phyloP scores from a whole-genome alignment of 495 filamentous ascomycete species.

The Letharia columbiana region DNA sequence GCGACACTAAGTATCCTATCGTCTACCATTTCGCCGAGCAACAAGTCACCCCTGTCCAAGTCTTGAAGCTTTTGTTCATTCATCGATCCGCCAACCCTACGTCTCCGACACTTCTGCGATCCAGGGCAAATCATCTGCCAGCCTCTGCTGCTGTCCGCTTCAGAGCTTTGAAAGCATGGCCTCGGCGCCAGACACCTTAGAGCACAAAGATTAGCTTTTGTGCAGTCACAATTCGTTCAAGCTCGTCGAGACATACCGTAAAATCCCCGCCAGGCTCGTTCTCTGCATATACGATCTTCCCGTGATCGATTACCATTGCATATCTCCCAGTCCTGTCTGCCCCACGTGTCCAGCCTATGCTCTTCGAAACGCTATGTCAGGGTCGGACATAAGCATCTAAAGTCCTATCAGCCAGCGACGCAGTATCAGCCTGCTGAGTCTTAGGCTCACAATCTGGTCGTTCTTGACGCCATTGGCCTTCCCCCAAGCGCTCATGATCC shows the following conservation, averaged over 20 bases:
- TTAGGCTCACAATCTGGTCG: constrained; percentile 63
- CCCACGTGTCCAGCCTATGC: constrained; percentile 70
- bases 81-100: not conserved
- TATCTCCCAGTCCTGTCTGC: constrained; percentile 70
- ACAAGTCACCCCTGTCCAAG: not conserved
- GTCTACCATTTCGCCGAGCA: not conserved
- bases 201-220: constrained; percentile 14
- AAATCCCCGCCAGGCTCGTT: constrained; percentile 63
- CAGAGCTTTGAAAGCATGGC: constrained; percentile 60
- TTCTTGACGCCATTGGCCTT: constrained; percentile 82
- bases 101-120: not conserved
- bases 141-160: not conserved
- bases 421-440: not conserved
- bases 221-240: not conserved
- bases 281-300: constrained; percentile 81
- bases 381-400: constrained; percentile 80
- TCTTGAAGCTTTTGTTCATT: not conserved
- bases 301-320: constrained; percentile 81
- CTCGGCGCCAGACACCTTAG: constrained; percentile 64
- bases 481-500: constrained; percentile 91
- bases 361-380: constrained; percentile 67
- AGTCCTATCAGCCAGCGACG: not conserved
- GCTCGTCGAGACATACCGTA: constrained; percentile 41
- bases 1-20: too few species aligned
- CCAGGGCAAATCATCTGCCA: not conserved